Evolutionary conservation across 345 rosid genomes (phyloP), one percentile per base, ranked within the genome.

Genomic region (Murraya paniculata): DNA sequence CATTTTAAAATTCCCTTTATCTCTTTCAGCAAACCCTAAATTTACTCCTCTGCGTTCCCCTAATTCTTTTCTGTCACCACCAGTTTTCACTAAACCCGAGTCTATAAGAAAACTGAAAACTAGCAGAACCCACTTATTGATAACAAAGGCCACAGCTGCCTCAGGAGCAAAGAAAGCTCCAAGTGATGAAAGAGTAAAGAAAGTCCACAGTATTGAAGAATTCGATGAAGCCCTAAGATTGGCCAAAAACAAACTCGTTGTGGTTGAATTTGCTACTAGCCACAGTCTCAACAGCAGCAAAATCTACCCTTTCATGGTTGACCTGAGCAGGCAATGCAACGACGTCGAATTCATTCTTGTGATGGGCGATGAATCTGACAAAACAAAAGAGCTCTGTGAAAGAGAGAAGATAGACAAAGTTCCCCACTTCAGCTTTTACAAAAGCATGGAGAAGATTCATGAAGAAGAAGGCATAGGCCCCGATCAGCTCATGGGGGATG

Each of bases 391-490:
- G 38, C 94, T 95, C 7, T 95, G 97, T 85, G 48, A 79, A 64
- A 83, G 99, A 76, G 99, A 95, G 84, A 92, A 90, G 25, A 86
- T 95, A 28, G 85, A 88, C 3, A 85, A 90, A 72, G 96, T 91
- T 57, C 98, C 98, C 1, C 98, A 93, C 87, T 95, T 95, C 73
- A 91, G 89, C 84, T 95, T 95, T 86, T 93, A 93, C 87, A 92
- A 95, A 78, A 84, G 84, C 87, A 87, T 86, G 94, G 98, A 93
- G 79, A 91, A 90, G 79, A 88, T 95, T 55, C 99, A 95, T 77
- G 99, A 95, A 71, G 99, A 95, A 81, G 97, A 92, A 81, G 98
- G 85, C 4, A 91, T 95, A 30, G 97, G 90, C 1, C 99, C 97
- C 1, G 99, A 95, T 77, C 89, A 61, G 82, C 84, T 93, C 6